Percentiles rank a stretch among this genome's conserved stretches.
phyloP scores from a whole-genome alignment of 2,329 filamentous ascomycete genomes.

The Ophiostoma sp. region DNA sequence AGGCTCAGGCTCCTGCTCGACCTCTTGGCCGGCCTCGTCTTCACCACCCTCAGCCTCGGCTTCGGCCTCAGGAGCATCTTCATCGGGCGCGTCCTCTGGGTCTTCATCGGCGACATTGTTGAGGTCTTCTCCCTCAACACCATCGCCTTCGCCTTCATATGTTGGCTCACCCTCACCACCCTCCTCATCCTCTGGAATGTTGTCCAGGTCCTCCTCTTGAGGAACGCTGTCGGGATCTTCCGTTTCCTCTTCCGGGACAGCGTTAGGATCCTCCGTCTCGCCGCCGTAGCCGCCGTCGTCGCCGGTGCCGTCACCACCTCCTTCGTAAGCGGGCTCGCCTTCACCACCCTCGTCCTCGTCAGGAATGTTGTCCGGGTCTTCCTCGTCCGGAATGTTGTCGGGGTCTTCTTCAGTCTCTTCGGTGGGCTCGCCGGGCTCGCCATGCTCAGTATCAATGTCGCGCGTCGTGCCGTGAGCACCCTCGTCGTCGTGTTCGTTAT shows the following conservation, averaged over 20 bases:
- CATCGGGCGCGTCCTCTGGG: too few species aligned
- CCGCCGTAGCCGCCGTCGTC: background rate
- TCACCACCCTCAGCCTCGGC: background rate
- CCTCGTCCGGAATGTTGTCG: background rate
- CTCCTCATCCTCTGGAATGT: background rate
- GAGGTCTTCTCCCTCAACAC: background rate
- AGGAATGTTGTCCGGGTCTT: background rate
- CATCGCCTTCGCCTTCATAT: background rate
- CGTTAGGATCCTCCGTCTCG: background rate
- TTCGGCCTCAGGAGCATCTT: background rate
- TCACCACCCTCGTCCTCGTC: background rate
- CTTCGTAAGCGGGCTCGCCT: background rate
- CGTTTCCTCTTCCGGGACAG: background rate
- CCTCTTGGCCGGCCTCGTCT: background rate
- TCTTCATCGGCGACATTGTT: background rate
- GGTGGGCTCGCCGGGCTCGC: background rate
- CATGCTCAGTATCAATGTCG: background rate
- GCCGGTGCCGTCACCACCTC: too few species aligned
- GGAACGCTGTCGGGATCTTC: background rate
- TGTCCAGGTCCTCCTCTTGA: background rate
- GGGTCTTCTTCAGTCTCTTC: background rate
- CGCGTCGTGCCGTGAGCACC: background rate
- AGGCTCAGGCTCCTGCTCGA: background rate
- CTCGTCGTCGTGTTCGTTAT: background rate
- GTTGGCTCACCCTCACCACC: background rate